Evolutionary conservation across 371 early-diverging fungal species (phyloP), one percentile per base, ranked within the genome.

Genomic region (Rhizopus sp.): DNA sequence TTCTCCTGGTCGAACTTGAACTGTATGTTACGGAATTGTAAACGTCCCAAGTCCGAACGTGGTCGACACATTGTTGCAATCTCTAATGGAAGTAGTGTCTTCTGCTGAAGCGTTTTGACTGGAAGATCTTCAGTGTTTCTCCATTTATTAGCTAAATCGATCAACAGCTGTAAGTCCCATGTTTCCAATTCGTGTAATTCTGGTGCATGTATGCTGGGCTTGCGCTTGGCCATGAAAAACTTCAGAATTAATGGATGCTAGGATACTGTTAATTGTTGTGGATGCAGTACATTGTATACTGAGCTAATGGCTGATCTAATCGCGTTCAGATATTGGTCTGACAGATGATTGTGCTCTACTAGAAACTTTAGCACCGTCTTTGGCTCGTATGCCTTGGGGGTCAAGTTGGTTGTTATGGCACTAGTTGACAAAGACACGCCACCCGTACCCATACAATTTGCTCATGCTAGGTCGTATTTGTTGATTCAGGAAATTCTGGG

Each of bases 11-110:
- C 4, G 15, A 6, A 5, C 29, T 15, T 17, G 51, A 56, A 46
- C 4, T 15, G 13, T 3, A 63, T 50, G 52, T 63, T 63, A 9
- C 61, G 23, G 34, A 30, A 50, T 50, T 65, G 66, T 29, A 63
- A 2, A 6, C 60, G 33, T 0, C 56, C 57, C 1, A 70, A 31
- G 40, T 65, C 66, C 4, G 59, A 58, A 3, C 66, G 32, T 16
- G 63, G 60, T 6, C 64, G 12, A 53, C 65, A 62, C 60, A 70
- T 63, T 1, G 64, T 57, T 5, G 48, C 35, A 1, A 69, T 38
- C 1, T 55, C 33, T 12, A 61, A 16, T n/a, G 64, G 15, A 0
- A 56, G 6, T 8, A 63, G 35, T 1, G 44, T 41, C 31, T 64
- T 69, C 13, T 52, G 49, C 59, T 69, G 69, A 7, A 64, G 17